A percentile compares a stretch with the other conserved stretches of the same genome.
phyloP scores from a whole-genome alignment of 106 monocot species.

The Dendrobium huoshanense region DNA sequence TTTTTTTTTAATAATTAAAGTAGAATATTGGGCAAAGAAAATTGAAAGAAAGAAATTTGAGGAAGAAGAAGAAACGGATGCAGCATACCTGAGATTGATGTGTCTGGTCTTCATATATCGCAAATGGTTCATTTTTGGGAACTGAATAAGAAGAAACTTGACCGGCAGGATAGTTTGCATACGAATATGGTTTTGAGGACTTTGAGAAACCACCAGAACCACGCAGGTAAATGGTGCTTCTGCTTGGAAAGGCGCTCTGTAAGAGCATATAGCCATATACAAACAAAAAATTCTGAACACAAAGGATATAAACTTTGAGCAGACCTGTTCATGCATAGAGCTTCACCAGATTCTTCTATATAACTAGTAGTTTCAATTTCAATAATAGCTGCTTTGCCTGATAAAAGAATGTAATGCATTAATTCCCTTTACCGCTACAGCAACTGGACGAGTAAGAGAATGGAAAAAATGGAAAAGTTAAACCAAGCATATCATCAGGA shows the following conservation, averaged over 20 bases:
- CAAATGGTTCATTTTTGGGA: constrained; percentile 54
- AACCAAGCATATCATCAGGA: not conserved
- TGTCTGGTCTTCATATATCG: constrained; percentile 64
- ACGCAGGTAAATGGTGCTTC: constrained; percentile 78
- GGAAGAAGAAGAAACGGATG: not conserved
- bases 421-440: not conserved
- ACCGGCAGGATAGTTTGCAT: constrained; percentile 56
- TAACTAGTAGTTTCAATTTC: constrained; percentile 91
- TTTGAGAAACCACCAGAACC: constrained; percentile 97
- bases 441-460: not conserved
- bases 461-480: not conserved
- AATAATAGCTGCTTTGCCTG: constrained; percentile 87
- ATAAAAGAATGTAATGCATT: not conserved
- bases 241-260: constrained; percentile 20
- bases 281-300: not conserved
- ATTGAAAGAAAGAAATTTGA: not conserved
- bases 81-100: constrained; percentile 63
- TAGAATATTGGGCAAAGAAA: not conserved
- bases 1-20: not conserved
- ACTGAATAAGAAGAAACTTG: constrained; percentile 60
- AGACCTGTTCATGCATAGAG: constrained; percentile 87
- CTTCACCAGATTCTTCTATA: constrained; percentile 72
- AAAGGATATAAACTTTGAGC: not conserved
- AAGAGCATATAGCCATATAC: not conserved
- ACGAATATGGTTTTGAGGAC: constrained; percentile 57